phyloP scores from a whole-genome alignment of 768 basidiomycete genomes.

The Mycena filopes region DNA sequence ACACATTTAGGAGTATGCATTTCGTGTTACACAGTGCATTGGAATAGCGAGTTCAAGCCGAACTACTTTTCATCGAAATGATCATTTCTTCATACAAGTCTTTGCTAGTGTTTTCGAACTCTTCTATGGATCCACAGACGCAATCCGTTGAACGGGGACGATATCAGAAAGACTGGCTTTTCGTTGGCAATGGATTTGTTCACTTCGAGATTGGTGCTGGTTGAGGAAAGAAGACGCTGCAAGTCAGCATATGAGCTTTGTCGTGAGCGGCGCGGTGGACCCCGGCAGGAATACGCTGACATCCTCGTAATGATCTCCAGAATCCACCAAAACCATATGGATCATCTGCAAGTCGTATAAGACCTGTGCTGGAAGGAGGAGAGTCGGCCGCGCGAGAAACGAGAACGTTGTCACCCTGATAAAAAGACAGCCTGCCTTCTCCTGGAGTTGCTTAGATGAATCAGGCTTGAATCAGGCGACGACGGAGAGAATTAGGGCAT shows the following conservation, averaged over 20 bases:
- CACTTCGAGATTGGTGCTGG: background rate
- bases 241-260: slow-evolving; percentile 86
- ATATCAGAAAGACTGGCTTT: slow-evolving; percentile 73
- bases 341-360: slow-evolving; percentile 74
- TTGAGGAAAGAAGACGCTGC: slow-evolving; percentile 63
- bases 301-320: slow-evolving; percentile 93
- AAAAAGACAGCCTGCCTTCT: slow-evolving; percentile 80
- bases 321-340: slow-evolving; percentile 86
- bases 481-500: no score
- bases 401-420: slow-evolving; percentile 86
- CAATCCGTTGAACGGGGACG: slow-evolving; percentile 72
- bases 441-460: background rate
- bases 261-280: slow-evolving; percentile 59
- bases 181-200: slow-evolving; percentile 44
- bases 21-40: background rate
- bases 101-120: slow-evolving; percentile 72
- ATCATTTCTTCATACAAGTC: slow-evolving; percentile 74
- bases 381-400: slow-evolving; percentile 91
- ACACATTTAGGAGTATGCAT: background rate
- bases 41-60: slow-evolving; percentile 18
- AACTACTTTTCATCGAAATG: slow-evolving; percentile 41
- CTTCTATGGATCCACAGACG: slow-evolving; percentile 65
- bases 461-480: background rate
- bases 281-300: slow-evolving; percentile 73
- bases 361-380: slow-evolving; percentile 79